Percentiles rank a stretch among this genome's conserved stretches.
Conservation (phyloP, 495 filamentous ascomycete species). For the Melanomma pulvis-pyrius region DNA sequence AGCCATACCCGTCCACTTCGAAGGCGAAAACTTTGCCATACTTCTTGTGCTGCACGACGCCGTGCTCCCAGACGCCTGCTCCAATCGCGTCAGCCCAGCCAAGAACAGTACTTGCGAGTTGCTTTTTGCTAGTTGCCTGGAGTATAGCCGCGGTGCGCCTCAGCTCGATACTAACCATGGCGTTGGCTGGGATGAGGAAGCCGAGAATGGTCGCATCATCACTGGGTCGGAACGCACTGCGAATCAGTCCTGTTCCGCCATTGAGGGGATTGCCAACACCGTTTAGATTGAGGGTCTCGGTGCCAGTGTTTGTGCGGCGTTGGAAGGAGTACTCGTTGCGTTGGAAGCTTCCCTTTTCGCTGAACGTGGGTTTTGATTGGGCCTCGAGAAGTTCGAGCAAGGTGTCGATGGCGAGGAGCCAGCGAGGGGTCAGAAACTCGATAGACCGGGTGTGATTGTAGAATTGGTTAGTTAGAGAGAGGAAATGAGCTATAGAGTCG, state of each 20-base stretch:
- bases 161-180: constrained; percentile 91
- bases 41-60: constrained; percentile 79
- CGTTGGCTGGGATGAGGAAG: constrained; percentile 95
- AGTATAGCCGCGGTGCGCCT: constrained; percentile 74
- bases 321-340: constrained; percentile 85
- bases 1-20: constrained; percentile 96
- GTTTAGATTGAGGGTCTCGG: constrained; percentile 81
- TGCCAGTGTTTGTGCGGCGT: constrained; percentile 75
- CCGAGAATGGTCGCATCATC: constrained; percentile 96
- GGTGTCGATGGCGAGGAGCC: constrained; percentile 77
- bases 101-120: constrained; percentile 55
- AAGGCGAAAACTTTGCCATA: constrained; percentile 93
- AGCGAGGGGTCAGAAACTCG: constrained; percentile 76
- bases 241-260: constrained; percentile 78
- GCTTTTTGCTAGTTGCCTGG: constrained; percentile 55
- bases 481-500: constrained; percentile 91
- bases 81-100: constrained; percentile 69
- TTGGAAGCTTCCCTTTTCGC: constrained; percentile 62
- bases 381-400: constrained; percentile 73
- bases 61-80: constrained; percentile 81
- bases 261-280: constrained; percentile 92
- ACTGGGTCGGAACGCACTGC: constrained; percentile 93
- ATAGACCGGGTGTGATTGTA: constrained; percentile 74
- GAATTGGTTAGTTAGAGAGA: constrained; percentile 84
- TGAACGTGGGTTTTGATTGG: constrained; percentile 80